phyloP scores from a whole-genome alignment of 345 rosid species.

The Eucalyptus camaldulensis region DNA sequence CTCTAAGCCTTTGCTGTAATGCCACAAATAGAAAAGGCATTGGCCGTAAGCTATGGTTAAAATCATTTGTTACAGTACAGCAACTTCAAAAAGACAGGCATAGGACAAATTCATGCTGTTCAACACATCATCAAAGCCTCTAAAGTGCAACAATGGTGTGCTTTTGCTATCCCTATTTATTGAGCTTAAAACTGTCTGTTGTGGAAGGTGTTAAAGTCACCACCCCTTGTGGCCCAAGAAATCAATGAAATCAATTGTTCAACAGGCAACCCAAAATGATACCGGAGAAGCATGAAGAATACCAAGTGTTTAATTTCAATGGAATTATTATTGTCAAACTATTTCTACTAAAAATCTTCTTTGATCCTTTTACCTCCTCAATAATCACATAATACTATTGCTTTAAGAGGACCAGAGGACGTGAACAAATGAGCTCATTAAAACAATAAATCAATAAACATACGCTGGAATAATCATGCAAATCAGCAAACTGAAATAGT shows the following conservation, averaged over 20 bases:
- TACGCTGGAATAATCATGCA: neutral
- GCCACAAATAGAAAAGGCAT: neutral
- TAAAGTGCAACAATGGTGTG: neutral
- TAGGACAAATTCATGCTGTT: neutral
- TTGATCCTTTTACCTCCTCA: neutral
- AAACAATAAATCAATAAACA: neutral
- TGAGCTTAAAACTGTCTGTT: neutral
- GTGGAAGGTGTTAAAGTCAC: neutral
- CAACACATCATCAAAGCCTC: neutral
- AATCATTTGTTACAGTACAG: neutral
- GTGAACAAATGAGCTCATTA: neutral
- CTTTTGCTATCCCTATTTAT: neutral
- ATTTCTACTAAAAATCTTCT: neutral
- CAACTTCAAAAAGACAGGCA: neutral
- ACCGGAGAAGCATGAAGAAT: neutral
- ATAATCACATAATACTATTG: neutral
- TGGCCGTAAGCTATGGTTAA: neutral
- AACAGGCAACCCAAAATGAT: neutral
- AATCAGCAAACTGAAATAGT: neutral
- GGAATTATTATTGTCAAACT: neutral
- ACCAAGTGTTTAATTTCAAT: neutral
- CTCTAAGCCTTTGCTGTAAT: neutral
- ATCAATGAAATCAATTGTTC: neutral
- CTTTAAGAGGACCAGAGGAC: neutral
- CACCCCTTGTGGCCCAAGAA: neutral